phyloP scores from a whole-genome alignment of 495 filamentous ascomycete genomes.

The Melanomma pulvis-pyrius region DNA sequence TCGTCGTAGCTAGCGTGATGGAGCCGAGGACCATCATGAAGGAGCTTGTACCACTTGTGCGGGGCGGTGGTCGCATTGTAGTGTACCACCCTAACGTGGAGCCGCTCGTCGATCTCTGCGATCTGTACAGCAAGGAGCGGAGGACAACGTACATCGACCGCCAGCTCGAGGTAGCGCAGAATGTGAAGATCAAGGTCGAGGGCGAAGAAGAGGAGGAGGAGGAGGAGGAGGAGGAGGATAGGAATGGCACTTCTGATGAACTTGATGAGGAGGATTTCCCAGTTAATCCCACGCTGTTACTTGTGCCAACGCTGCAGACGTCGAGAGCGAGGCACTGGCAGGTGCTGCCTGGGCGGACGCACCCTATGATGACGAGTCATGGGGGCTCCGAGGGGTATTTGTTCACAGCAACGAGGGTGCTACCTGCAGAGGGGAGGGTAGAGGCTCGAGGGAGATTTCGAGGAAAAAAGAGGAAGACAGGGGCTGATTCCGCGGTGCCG shows the following conservation, averaged over 20 bases:
- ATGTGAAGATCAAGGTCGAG: conserved; percentile 10
- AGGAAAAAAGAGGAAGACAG: conserved; percentile 57
- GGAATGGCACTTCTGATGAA: conserved; percentile 15
- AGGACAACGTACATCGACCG: conserved; percentile 67
- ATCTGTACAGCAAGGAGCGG: conserved; percentile 76
- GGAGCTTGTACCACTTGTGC: conserved; percentile 72
- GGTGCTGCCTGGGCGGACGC: conserved; percentile 87
- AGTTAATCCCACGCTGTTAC: conserved; percentile 77
- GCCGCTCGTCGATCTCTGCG: conserved; percentile 70
- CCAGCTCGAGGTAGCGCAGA: conserved; percentile 8
- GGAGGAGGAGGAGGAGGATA: conserved; percentile 6
- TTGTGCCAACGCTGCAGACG: conserved; percentile 79
- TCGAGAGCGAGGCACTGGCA: conserved; percentile 78
- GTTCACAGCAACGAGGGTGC: conserved; percentile 78
- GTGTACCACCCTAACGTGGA: conserved; percentile 81
- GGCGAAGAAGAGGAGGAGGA: neutral
- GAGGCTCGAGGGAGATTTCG: conserved; percentile 75
- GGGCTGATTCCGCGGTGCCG: conserved; percentile 30
- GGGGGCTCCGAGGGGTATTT: conserved; percentile 91
- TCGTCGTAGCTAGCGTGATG: conserved; percentile 80
- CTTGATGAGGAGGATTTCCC: conserved; percentile 63
- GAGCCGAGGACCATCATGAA: conserved; percentile 74
- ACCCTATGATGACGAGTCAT: conserved; percentile 85
- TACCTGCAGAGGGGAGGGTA: conserved; percentile 75
- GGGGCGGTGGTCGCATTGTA: conserved; percentile 81